Percentiles rank a stretch among this genome's conserved stretches.
phyloP scores from a whole-genome alignment of 306 rosid genomes.

The Corylus avellana region DNA sequence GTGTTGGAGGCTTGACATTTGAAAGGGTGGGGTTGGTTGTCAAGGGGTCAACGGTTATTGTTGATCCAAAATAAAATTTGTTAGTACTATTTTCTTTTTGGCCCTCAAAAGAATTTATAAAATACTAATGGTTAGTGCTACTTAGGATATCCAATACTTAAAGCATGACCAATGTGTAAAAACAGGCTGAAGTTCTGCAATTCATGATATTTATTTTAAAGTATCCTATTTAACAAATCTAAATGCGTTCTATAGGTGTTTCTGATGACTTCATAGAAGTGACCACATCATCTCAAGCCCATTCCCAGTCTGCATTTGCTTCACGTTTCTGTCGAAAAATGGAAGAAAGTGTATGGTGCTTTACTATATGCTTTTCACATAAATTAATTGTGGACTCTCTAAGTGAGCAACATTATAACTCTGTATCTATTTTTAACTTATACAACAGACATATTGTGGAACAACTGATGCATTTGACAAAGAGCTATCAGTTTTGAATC shows the following conservation, averaged over 20 bases:
- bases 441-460: slow-evolving; percentile 51
- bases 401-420: slow-evolving; percentile 20
- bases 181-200: background rate
- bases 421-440: slow-evolving; percentile 27
- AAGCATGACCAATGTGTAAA: slow-evolving; percentile 23
- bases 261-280: slow-evolving; percentile 42
- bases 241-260: slow-evolving; percentile 46
- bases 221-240: slow-evolving; percentile 21
- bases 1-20: background rate
- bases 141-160: slow-evolving; percentile 19
- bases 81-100: background rate
- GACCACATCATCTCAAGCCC: slow-evolving; percentile 33
- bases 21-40: background rate
- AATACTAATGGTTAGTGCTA: slow-evolving; percentile 9
- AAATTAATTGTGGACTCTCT: slow-evolving; percentile 24
- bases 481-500: slow-evolving; percentile 52
- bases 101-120: background rate
- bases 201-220: slow-evolving; percentile 10
- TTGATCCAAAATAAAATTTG: background rate
- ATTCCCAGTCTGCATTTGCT: slow-evolving; percentile 41
- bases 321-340: slow-evolving; percentile 49
- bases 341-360: slow-evolving; percentile 56
- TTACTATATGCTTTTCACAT: slow-evolving; percentile 19
- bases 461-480: slow-evolving; percentile 36
- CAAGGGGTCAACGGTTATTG: background rate